Evolutionary conservation across 495 filamentous ascomycete genomes (phyloP).

Genomic region (Penicillium cataractarum): DNA sequence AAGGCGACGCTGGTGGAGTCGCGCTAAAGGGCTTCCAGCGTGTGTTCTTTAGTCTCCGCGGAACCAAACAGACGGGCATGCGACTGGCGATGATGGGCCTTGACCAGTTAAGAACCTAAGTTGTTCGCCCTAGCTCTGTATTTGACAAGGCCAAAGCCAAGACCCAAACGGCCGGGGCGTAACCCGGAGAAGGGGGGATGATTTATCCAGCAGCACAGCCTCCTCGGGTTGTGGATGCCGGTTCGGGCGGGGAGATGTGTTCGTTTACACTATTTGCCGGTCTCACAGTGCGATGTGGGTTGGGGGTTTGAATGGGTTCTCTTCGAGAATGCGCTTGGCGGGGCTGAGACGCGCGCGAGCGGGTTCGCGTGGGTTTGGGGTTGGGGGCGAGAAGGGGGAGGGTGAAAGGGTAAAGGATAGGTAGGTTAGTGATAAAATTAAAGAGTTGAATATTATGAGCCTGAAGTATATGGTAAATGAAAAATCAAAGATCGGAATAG

Average conservation of each 20-base stretch:
- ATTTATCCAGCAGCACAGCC: conserved; percentile 6
- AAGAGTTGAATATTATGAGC: too few relatives aligned
- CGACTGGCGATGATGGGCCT: neutral
- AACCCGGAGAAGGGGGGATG: conserved; percentile 4
- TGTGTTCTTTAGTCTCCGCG: neutral
- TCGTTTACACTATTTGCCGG: neutral
- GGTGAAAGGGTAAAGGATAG: neutral
- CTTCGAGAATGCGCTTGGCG: conserved; percentile 9
- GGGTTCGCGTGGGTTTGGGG: conserved; percentile 6
- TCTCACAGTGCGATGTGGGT: neutral
- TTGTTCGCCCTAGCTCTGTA: too few relatives aligned
- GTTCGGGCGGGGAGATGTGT: neutral
- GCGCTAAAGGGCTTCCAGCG: neutral
- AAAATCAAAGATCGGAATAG: neutral
- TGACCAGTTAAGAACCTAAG: neutral
- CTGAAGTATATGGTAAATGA: too few relatives aligned
- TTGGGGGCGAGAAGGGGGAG: neutral
- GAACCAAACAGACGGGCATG: neutral
- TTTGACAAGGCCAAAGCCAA: neutral
- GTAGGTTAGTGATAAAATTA: neutral
- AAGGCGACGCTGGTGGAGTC: neutral
- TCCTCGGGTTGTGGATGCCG: neutral
- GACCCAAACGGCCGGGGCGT: conserved; percentile 2
- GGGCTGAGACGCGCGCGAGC: conserved; percentile 16
- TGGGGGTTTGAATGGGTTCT: neutral